Conservation (phyloP, 2,329 filamentous ascomycete species). For the Cyphellophora europaea region DNA sequence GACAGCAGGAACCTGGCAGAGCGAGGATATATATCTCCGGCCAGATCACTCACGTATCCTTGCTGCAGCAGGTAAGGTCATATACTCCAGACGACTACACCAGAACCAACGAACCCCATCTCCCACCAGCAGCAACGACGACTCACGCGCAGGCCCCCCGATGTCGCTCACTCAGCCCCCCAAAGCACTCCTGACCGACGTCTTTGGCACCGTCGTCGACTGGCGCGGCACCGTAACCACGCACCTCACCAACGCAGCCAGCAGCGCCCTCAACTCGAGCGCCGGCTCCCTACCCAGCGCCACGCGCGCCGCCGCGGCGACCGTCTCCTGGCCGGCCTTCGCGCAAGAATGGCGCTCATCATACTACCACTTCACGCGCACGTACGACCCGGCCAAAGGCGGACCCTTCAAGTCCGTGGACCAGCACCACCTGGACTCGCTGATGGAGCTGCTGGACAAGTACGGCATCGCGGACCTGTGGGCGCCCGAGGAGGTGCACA, state of each 20-base stretch:
- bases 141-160: too few species aligned
- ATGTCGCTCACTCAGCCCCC: slow-evolving; percentile 22
- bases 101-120: too few species aligned
- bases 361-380: slow-evolving; percentile 53
- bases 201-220: slow-evolving; percentile 73
- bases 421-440: slow-evolving; percentile 57
- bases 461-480: slow-evolving; percentile 53
- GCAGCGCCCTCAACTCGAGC: slow-evolving; percentile 38
- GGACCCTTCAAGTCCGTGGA: slow-evolving; percentile 60
- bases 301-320: slow-evolving; percentile 41
- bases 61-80: too few species aligned
- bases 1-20: too few species aligned
- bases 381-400: slow-evolving; percentile 23
- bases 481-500: slow-evolving; percentile 51
- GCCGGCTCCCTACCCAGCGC: slow-evolving; percentile 34
- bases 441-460: slow-evolving; percentile 47
- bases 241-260: slow-evolving; percentile 45
- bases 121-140: too few species aligned
- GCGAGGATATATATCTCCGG: too few species aligned
- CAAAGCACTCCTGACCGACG: slow-evolving; percentile 61
- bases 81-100: too few species aligned
- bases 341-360: slow-evolving; percentile 61
- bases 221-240: slow-evolving; percentile 61
- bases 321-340: slow-evolving; percentile 53
- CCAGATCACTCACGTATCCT: too few species aligned